Conservation (phyloP, 257 asterid genomes). For the Oldenlandia corymbosa region DNA sequence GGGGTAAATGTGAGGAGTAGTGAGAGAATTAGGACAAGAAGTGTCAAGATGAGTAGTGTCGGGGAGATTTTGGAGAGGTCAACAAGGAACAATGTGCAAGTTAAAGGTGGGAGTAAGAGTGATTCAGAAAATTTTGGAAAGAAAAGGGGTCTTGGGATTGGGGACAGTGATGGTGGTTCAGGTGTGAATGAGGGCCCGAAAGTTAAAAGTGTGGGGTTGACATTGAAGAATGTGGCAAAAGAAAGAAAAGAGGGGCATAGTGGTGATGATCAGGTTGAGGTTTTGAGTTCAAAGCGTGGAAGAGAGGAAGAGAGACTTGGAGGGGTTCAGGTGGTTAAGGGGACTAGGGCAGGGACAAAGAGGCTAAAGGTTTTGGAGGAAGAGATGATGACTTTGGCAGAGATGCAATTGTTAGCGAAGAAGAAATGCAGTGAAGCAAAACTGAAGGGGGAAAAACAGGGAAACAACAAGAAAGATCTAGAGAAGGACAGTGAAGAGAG, state of each 20-base stretch:
- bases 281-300: constrained; percentile 13
- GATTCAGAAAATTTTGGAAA: constrained; percentile 1
- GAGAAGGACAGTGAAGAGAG: constrained; percentile 20
- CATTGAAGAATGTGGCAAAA: constrained; percentile 13
- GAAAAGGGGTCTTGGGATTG: constrained; percentile 16
- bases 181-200: constrained; percentile 9
- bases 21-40: constrained; percentile 50
- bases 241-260: constrained; percentile 4
- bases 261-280: constrained; percentile 19
- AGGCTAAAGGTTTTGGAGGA: constrained; percentile 41
- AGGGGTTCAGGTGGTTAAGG: constrained; percentile 24
- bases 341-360: constrained; percentile 17
- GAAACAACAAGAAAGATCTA: too few species aligned
- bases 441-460: constrained; percentile 35
- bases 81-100: constrained; percentile 17
- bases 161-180: constrained; percentile 19
- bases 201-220: constrained; percentile 10
- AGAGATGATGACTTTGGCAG: constrained; percentile 73
- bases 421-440: constrained; percentile 26
- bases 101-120: constrained; percentile 13
- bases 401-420: constrained; percentile 58
- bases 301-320: constrained; percentile 11
- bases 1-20: constrained; percentile 38
- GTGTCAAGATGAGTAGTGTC: constrained; percentile 32
- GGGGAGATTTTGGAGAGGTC: constrained; percentile 33